A percentile compares a stretch with the other conserved stretches of the same genome.
These are phyloP conservation scores for Psilocybe subaeruginosa DNA, from an alignment of 768 basidiomycete genomes.

Conservation along the genomic window DNA sequence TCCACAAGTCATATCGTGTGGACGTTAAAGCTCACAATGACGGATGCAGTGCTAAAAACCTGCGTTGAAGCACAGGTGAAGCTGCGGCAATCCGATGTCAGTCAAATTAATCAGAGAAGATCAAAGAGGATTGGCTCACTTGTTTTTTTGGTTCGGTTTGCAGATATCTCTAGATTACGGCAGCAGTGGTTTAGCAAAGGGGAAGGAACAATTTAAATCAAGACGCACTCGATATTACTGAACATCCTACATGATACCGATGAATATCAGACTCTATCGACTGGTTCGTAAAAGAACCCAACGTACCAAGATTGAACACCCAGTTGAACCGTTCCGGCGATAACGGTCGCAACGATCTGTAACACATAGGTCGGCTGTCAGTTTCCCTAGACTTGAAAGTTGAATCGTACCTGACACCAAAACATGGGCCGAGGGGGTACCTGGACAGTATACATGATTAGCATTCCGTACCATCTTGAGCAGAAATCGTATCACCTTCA, in stretches of 20 bases:
- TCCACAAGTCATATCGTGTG: neutral
- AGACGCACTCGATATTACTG: constrained; percentile 53
- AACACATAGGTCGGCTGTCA: neutral
- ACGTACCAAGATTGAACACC: constrained; percentile 64
- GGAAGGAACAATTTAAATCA: neutral
- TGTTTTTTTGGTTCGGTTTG: constrained; percentile 41
- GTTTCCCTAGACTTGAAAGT: neutral
- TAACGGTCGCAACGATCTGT: constrained; percentile 53
- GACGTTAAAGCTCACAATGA: constrained; percentile 48
- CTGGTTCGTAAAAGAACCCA: neutral
- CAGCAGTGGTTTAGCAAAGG: neutral
- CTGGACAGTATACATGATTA: constrained; percentile 22
- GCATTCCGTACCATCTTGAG: neutral
- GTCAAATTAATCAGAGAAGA: neutral
- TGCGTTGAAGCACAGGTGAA: constrained; percentile 56
- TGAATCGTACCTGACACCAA: constrained; percentile 51
- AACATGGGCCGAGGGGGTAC: constrained; percentile 71
- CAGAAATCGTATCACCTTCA: constrained; percentile 26
- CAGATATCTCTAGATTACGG: constrained; percentile 47
- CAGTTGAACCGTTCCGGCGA: constrained; percentile 71
- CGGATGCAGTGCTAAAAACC: constrained; percentile 55
- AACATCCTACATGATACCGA: constrained; percentile 54
- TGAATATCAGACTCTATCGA: neutral
- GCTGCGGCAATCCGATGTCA: constrained; percentile 26
- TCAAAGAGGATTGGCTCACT: constrained; percentile 26